phyloP scores from a whole-genome alignment of 805 yeast species.

The Pichia cabralensis region DNA sequence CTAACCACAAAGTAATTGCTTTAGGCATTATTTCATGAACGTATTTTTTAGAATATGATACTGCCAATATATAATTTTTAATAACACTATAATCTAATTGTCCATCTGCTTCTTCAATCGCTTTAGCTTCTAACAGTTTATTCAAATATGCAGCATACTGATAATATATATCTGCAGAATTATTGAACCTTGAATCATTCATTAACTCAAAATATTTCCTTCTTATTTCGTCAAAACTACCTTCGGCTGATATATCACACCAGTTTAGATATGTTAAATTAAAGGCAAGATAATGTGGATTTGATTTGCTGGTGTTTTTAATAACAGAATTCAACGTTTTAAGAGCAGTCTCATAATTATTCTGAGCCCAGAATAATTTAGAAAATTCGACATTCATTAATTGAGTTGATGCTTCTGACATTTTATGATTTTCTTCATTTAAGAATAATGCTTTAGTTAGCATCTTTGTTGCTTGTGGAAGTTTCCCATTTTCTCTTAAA shows the following conservation, averaged over 20 bases:
- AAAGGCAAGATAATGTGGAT: constrained; percentile 27
- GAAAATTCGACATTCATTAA: constrained; percentile 66
- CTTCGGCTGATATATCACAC: constrained; percentile 79
- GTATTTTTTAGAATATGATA: constrained; percentile 40
- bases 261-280: constrained; percentile 77
- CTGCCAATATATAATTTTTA: constrained; percentile 45
- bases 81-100: constrained; percentile 47
- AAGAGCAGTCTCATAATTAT: constrained; percentile 78
- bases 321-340: constrained; percentile 42
- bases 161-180: constrained; percentile 59
- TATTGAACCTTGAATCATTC: constrained; percentile 29
- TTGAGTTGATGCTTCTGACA: constrained; percentile 5
- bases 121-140: constrained; percentile 62
- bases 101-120: constrained; percentile 31
- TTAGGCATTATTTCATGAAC: constrained; percentile 78
- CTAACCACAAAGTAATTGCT: constrained; percentile 85
- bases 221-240: constrained; percentile 63
- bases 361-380: constrained; percentile 78
- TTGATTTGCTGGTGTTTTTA: constrained; percentile 10
- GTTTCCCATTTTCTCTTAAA: constrained; percentile 56
- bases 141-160: constrained; percentile 71
- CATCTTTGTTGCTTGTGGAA: constrained; percentile 63
- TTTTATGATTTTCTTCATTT: constrained; percentile 20
- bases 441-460: constrained; percentile 49
- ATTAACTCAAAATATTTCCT: constrained; percentile 57